Base-by-base conservation (phyloP, 805 yeast genomes). In the Cyberlindnera saturnus region DNA sequence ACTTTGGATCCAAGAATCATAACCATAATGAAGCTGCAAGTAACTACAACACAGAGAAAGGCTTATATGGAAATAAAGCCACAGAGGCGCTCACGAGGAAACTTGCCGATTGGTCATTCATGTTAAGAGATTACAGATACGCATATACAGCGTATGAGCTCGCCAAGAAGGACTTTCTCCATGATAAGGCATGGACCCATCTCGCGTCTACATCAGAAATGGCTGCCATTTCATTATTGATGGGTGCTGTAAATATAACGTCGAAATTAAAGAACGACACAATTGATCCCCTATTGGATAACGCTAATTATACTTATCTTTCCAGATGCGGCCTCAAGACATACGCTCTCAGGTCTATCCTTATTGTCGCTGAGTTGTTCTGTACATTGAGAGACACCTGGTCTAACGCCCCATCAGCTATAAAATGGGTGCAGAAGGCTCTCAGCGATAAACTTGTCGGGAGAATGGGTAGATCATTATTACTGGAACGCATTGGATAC, bases 101-200 rank as follows among this genome's bases (percentile, higher is more conserved):
- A 57, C 67, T 91, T 23, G 98, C 95, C 0, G 99, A 93, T 61
- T 87, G 95, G 87, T 80, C 89, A 6, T 79, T 91, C 55, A 86
- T 93, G 80, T 64, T 90, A n/a, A 76, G 89, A 32, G 96, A 93
- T 65, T 91, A 84, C 69, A 81, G 82, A 59, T 80, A 78, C 45
- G 93, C 97, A 3, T 82, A 84, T 56, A 70, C 85, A 1, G 84
- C 88, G 1, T 91, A 91, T 60, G 98, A 91, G 46, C 60, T 86
- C 40, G 71, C 88, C 32, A 82, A 82, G 46, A 82, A 84, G 55
- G 96, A 90, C 59, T 82, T 82, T 51, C 68, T 77, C 33, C 75
- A 77, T 46, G 93, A 84, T 55, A 84, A 81, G 63, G 87, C 93
- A 1, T 87, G 93, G 88, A 66, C 72, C 11, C 79, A 83, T 53